These are phyloP conservation scores for Lizonia empirigonia DNA, from an alignment of 2,329 filamentous ascomycete genomes.

Conservation along the genomic window DNA sequence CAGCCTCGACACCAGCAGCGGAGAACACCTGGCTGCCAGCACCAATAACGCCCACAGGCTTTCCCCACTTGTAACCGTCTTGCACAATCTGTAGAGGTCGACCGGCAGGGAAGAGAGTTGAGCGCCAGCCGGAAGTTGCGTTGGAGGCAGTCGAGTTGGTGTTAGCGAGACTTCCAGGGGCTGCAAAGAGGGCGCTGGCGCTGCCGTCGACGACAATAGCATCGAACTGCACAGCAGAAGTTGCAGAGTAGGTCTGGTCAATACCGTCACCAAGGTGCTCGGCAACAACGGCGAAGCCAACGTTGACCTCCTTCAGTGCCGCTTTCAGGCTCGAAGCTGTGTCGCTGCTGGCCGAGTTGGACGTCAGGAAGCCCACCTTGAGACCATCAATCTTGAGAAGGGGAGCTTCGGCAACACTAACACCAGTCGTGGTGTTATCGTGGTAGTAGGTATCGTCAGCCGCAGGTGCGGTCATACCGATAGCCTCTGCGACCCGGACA, in stretches of 20 bases:
- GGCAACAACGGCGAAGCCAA: slow-evolving; percentile 65
- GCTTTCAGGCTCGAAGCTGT: slow-evolving; percentile 61
- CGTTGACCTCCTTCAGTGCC: slow-evolving; percentile 57
- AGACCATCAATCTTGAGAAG: slow-evolving; percentile 67
- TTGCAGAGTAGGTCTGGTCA: slow-evolving; percentile 67
- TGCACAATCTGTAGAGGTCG: slow-evolving; percentile 67
- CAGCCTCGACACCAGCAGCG: slow-evolving; percentile 53
- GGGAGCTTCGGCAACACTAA: slow-evolving; percentile 64
- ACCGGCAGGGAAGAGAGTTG: slow-evolving; percentile 66
- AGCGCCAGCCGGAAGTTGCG: slow-evolving; percentile 34
- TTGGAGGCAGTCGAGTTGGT: slow-evolving; percentile 34
- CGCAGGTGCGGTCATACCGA: slow-evolving; percentile 64
- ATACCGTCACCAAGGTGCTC: slow-evolving; percentile 62
- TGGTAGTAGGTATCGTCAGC: slow-evolving; percentile 71
- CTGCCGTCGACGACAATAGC: slow-evolving; percentile 66
- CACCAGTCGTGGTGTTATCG: slow-evolving; percentile 66
- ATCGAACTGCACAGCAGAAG: slow-evolving; percentile 68
- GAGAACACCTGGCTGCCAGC: slow-evolving; percentile 48
- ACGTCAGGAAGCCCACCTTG: slow-evolving; percentile 67
- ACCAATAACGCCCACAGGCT: slow-evolving; percentile 69
- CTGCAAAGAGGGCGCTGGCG: slow-evolving; percentile 61
- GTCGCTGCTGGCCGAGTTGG: slow-evolving; percentile 48
- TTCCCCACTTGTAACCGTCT: slow-evolving; percentile 71
- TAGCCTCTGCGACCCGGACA: slow-evolving; percentile 64
- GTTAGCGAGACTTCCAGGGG: slow-evolving; percentile 30